phyloP scores from a whole-genome alignment of 352 stramenopile species.

The Globisporangium middletonii region DNA sequence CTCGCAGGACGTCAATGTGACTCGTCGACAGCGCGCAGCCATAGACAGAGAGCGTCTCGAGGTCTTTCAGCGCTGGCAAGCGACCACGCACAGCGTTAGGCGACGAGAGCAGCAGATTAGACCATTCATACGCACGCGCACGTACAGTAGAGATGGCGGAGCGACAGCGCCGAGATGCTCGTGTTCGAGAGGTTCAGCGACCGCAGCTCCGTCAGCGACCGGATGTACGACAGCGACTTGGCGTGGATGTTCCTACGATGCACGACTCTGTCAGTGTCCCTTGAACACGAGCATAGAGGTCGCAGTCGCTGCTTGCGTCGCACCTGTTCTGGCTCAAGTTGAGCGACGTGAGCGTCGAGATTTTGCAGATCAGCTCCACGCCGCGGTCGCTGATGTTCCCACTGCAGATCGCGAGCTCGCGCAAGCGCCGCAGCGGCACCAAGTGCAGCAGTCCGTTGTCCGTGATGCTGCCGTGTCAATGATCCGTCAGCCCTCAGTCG shows the following conservation, averaged over 20 bases:
- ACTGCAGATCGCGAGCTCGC: slow-evolving; percentile 62
- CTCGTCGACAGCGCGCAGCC: slow-evolving; percentile 36
- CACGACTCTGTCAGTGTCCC: not conserved
- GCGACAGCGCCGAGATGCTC: slow-evolving; percentile 50
- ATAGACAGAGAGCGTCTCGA: slow-evolving; percentile 53
- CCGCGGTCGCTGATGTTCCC: slow-evolving; percentile 63
- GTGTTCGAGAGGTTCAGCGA: slow-evolving; percentile 79
- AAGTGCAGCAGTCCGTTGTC: slow-evolving; percentile 68
- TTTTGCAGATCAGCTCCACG: slow-evolving; percentile 67
- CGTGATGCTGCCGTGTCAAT: slow-evolving; percentile 30
- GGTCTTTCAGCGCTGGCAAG: slow-evolving; percentile 38
- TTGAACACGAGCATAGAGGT: not conserved
- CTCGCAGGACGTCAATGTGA: slow-evolving; percentile 52
- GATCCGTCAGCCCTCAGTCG: no score
- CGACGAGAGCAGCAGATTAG: not conserved
- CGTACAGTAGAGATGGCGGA: slow-evolving; percentile 68
- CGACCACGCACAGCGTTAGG: not conserved
- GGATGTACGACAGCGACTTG: slow-evolving; percentile 59
- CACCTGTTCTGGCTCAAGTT: slow-evolving; percentile 82
- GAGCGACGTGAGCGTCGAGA: slow-evolving; percentile 64
- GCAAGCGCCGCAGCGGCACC: slow-evolving; percentile 35
- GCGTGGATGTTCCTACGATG: slow-evolving; percentile 56
- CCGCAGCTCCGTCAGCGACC: slow-evolving; percentile 46
- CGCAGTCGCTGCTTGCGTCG: not conserved
- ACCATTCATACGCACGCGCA: not conserved